These are phyloP conservation scores for Aspergillus sp. DNA, from an alignment of 2,329 filamentous ascomycete genomes.

Conservation along the genomic window DNA sequence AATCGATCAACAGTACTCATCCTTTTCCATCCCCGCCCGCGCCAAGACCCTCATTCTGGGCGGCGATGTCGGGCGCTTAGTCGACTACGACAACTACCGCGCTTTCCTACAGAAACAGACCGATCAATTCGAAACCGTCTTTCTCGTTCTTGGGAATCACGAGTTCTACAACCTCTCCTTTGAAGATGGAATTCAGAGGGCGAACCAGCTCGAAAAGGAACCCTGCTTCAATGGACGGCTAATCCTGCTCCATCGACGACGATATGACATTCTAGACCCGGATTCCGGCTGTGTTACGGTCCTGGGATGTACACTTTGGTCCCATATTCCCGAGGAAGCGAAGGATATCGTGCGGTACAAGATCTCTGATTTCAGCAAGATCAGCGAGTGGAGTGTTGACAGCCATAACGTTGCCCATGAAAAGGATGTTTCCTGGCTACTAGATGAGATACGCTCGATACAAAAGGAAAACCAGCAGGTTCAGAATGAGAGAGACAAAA, in stretches of 20 bases:
- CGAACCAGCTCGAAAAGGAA: constrained; percentile 29
- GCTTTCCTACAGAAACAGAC: constrained; percentile 25
- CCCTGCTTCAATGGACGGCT: constrained; percentile 26
- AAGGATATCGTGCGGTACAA: constrained; percentile 43
- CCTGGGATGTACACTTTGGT: constrained; percentile 61
- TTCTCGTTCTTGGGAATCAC: constrained; percentile 30
- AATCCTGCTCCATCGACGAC: constrained; percentile 25
- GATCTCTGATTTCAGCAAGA: constrained; percentile 57
- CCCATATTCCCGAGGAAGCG: constrained; percentile 45
- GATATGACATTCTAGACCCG: constrained; percentile 28
- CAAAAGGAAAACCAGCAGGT: constrained; percentile 7
- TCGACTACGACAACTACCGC: constrained; percentile 26
- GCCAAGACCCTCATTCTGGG: constrained; percentile 25
- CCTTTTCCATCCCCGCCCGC: constrained; percentile 22
- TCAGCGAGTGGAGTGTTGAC: constrained; percentile 52
- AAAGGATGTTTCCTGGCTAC: constrained; percentile 54
- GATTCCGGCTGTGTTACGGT: constrained; percentile 43
- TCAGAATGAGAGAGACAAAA: not conserved
- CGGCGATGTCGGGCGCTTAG: constrained; percentile 25
- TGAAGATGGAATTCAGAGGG: constrained; percentile 22
- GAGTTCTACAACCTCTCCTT: constrained; percentile 29
- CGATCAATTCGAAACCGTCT: constrained; percentile 19
- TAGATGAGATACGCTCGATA: constrained; percentile 32
- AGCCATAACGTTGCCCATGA: constrained; percentile 52
- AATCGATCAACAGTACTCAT: constrained; percentile 26